Evolutionary conservation across 2,329 filamentous ascomycete genomes (phyloP).

Genomic region (Ophiostoma pallidulum): DNA sequence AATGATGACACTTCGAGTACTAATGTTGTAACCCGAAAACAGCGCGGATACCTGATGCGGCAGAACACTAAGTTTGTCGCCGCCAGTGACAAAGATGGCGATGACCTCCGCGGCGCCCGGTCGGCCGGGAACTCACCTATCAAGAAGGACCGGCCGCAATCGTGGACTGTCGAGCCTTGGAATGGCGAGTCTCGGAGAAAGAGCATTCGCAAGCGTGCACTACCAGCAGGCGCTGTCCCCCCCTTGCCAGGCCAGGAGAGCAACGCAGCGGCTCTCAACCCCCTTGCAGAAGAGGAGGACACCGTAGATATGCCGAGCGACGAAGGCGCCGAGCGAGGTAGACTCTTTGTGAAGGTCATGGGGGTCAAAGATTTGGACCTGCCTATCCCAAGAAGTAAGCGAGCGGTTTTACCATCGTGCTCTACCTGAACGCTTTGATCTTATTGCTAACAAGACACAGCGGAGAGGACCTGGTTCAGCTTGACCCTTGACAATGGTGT

Average conservation of each 20-base stretch:
- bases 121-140: constrained; percentile 60
- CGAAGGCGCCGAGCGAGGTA: constrained; percentile 77
- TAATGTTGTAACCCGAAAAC: constrained; percentile 55
- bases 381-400: constrained; percentile 78
- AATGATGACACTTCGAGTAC: constrained; percentile 34
- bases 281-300: constrained; percentile 60
- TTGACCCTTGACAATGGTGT: constrained; percentile 96
- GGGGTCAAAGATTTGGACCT: constrained; percentile 93
- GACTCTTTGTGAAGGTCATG: constrained; percentile 97
- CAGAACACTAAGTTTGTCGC: constrained; percentile 97
- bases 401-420: too few relatives aligned
- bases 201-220: constrained; percentile 48
- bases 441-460: constrained; percentile 32
- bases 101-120: constrained; percentile 45
- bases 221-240: constrained; percentile 55
- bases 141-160: constrained; percentile 74
- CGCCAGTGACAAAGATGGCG: constrained; percentile 66
- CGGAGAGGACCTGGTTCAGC: constrained; percentile 87
- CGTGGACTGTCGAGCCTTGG: constrained; percentile 97
- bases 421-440: too few relatives aligned
- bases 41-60: constrained; percentile 97
- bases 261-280: constrained; percentile 56
- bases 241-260: constrained; percentile 84
- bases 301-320: constrained; percentile 49
- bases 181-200: constrained; percentile 66